Evolutionary conservation across 1,284 basidiomycete genomes (phyloP), one percentile per base, ranked within the genome.

Genomic region (Ganoderma sinense): DNA sequence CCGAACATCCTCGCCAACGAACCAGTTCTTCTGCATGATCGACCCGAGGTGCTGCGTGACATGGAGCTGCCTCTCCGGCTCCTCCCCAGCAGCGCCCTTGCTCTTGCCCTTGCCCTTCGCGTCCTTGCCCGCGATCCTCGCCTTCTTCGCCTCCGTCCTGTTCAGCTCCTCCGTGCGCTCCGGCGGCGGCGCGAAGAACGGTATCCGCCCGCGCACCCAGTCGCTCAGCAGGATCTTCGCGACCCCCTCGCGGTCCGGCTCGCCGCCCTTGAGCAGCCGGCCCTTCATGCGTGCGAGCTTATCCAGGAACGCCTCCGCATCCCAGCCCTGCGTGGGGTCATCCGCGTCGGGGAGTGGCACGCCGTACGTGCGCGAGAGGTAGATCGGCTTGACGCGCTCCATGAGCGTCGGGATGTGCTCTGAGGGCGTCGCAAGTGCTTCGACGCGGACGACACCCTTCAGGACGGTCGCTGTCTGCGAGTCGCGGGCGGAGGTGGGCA

Each of bases 211-310:
- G 66, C 98, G 87, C 70, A 98, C 97, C 98, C 98, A 99, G 81
- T 99, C 98, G 81, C 94, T 96, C 75, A 99, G 84, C 60, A 99
- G 86, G 82, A 99, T 97, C 85, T 97, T 99, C 41, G 97, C 95
- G 18, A 97, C 95, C 4, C 94, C 91, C 79, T 99, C 95, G 63
- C 93, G 81, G 81, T 99, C 97, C 0, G 97, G 95, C 81, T 99
- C 97, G 73, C 98, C 97, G 64, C 97, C 96, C 79, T 96, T 97
- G 71, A 98, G 85, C 72, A 99, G 84, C 72, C 97, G 93, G 20
- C 98, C 97, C 77, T 94, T 95, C 88, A 95, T 95, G 73, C 93
- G 88, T 31, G 97, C 97, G 29, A 99, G 87, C 75, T 91, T 88
- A 73, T 94, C 91, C 68, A 99, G 84, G 79, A 99, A 92, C 33